Evolutionary conservation across 148 eudicot genomes (phyloP), one percentile per base, ranked within the genome.

Genomic region (Amaranthus cruentus): DNA sequence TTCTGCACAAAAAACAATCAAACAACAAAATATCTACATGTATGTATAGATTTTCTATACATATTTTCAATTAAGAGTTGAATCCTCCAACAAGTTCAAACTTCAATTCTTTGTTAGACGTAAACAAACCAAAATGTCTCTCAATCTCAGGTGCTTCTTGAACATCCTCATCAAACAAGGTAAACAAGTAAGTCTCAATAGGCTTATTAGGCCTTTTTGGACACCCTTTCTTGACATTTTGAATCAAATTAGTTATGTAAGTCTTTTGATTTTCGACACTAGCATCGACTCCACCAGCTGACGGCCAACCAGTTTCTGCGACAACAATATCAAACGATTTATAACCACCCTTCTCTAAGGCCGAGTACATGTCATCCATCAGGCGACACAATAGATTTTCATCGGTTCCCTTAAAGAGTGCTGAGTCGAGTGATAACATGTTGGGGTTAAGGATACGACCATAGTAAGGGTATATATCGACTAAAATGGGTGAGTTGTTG

Each of bases 261-360:
- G 66, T 76, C 70, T 69, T 66, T 6, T 85, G 88, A 47, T 84
- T 85, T 6, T 80, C 83, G 4, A 79, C 5, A 4, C 18, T 76
- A 0, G 93, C 78, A 1, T 54, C 71, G 3, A 49, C 53, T 0
- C 89, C 96, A 2, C 91, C 87, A 1, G 53, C 71, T 1, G 88
- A 64, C 3, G 93, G 93, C 98, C 96, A 90, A 0, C 93, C 97
- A 3, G 78, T 87, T 68, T 90, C 93, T 0, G 85, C 68, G 10
- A 90, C 96, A 3, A 88, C 85, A 0, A 88, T 58, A 0, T 81
- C 71, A 49, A 87, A n/a, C 38, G 72, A 15, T 0, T 53, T 62
- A 2, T 68, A 82, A 0, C 87, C 83, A 1, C 59, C 76, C 71
- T 81, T 87, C 77, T 76, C 87, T 0, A 87, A 67, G 6, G 90